These are phyloP conservation scores for Sarocladium oryzae DNA, from an alignment of 2,329 filamentous ascomycete species.

Conservation along the genomic window DNA sequence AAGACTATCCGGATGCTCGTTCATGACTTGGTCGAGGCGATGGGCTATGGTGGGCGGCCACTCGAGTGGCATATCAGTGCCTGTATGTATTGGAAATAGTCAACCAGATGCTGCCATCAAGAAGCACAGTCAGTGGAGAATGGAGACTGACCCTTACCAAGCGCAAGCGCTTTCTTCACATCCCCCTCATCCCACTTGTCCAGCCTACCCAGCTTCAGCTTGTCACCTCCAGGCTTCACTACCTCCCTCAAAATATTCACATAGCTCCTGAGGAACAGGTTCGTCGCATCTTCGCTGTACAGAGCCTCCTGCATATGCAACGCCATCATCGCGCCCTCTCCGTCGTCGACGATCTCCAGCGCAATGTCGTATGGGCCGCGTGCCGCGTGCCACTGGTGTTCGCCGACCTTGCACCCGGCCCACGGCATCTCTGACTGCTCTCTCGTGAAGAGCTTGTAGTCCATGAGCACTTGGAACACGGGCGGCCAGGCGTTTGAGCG, in stretches of 20 bases:
- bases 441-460: constrained; percentile 22
- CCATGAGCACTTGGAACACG: constrained; percentile 39
- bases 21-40: constrained; percentile 28
- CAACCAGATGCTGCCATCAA: no score
- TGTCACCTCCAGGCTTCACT: background rate
- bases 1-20: constrained; percentile 10
- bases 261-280: constrained; percentile 11
- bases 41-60: constrained; percentile 29
- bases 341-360: constrained; percentile 31
- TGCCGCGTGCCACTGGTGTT: constrained; percentile 12
- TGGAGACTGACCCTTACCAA: background rate
- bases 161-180: background rate
- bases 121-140: no score
- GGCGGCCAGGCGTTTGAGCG: constrained; percentile 34
- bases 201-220: background rate
- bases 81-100: background rate
- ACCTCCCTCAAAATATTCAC: constrained; percentile 14
- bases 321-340: constrained; percentile 1
- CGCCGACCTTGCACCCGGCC: constrained; percentile 16
- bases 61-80: background rate
- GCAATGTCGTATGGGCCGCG: constrained; percentile 23
- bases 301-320: constrained; percentile 21
- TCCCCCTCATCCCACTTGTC: background rate
- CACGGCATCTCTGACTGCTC: constrained; percentile 15
- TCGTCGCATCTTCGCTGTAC: constrained; percentile 18